Evolutionary conservation across 164 flowering plant genomes (phyloP).

Genomic region (Protea cynaroides): DNA sequence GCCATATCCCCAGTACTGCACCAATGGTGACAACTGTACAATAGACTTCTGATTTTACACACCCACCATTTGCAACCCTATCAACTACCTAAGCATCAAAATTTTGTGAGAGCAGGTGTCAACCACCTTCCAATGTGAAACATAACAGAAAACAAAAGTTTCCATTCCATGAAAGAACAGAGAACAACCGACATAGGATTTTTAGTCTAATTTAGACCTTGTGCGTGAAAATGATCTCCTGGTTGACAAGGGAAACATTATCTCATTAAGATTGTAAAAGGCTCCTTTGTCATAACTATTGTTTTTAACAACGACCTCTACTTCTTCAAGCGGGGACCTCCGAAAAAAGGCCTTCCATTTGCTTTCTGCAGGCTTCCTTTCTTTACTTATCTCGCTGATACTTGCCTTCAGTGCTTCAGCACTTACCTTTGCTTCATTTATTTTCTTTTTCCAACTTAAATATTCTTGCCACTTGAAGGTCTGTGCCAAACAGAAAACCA

Average conservation of each 20-base stretch:
- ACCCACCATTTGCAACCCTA: too few species aligned
- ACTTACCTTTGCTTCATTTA: conserved; percentile 77
- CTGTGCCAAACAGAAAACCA: conserved; percentile 25
- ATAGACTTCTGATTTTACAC: too few species aligned
- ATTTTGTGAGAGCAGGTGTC: not conserved
- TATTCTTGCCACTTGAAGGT: conserved; percentile 92
- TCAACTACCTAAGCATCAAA: not conserved
- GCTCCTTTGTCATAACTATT: conserved; percentile 70
- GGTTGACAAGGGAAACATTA: conserved; percentile 57
- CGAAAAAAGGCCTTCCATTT: conserved; percentile 65
- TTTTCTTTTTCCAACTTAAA: conserved; percentile 57
- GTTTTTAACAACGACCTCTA: conserved; percentile 37
- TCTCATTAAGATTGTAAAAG: conserved; percentile 51
- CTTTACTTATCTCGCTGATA: conserved; percentile 38
- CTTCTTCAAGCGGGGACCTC: conserved; percentile 48
- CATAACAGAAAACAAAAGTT: too few species aligned
- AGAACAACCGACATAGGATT: not conserved
- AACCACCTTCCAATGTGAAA: not conserved
- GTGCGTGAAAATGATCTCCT: conserved; percentile 45
- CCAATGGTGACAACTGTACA: not conserved
- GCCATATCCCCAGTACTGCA: not conserved
- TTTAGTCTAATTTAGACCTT: conserved; percentile 37
- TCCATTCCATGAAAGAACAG: not conserved
- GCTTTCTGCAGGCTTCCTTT: conserved; percentile 48
- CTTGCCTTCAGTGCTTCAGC: conserved; percentile 75